These are phyloP conservation scores for Areca catechu DNA, from an alignment of 176 grass and related monocot species.

Conservation along the genomic window DNA sequence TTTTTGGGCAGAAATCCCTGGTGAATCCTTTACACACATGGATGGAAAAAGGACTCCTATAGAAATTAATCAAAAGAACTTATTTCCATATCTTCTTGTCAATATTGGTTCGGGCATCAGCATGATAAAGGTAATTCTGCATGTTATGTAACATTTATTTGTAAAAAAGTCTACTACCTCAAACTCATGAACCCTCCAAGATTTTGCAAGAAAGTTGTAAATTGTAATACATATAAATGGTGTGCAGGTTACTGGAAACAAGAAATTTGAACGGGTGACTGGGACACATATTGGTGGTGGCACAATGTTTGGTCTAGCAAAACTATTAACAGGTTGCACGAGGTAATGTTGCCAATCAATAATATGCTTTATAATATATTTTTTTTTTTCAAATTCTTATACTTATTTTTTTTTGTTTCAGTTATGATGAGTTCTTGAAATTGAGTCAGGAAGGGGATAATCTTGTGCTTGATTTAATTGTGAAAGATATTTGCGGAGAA, in stretches of 20 bases:
- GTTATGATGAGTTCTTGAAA: conserved; percentile 97
- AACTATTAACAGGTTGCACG: conserved; percentile 88
- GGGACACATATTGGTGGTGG: conserved; percentile 92
- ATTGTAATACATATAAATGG: conserved; percentile 20
- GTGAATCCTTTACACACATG: conserved; percentile 78
- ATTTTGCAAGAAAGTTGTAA: not conserved
- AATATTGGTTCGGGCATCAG: conserved; percentile 93
- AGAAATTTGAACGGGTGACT: conserved; percentile 87
- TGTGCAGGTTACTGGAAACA: conserved; percentile 75
- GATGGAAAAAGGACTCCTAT: conserved; percentile 57
- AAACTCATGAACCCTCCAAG: too few species aligned
- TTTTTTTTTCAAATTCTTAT: conserved; percentile 30
- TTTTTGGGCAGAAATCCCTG: conserved; percentile 62
- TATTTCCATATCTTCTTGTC: conserved; percentile 95
- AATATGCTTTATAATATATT: conserved; percentile 7
- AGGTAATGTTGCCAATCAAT: conserved; percentile 37
- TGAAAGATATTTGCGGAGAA: conserved; percentile 96
- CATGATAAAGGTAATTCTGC: conserved; percentile 73
- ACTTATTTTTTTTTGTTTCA: conserved; percentile 27
- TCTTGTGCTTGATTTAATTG: conserved; percentile 91
- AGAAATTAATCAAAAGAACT: conserved; percentile 55
- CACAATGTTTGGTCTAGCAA: conserved; percentile 93
- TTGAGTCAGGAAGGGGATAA: conserved; percentile 96
- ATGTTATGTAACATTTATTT: conserved; percentile 2
- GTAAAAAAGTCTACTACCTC: too few species aligned